A percentile compares a stretch with the other conserved stretches of the same genome.
These are phyloP conservation scores for Pharus latifolius DNA, from an alignment of 176 grass and related monocot species.

Conservation along the genomic window DNA sequence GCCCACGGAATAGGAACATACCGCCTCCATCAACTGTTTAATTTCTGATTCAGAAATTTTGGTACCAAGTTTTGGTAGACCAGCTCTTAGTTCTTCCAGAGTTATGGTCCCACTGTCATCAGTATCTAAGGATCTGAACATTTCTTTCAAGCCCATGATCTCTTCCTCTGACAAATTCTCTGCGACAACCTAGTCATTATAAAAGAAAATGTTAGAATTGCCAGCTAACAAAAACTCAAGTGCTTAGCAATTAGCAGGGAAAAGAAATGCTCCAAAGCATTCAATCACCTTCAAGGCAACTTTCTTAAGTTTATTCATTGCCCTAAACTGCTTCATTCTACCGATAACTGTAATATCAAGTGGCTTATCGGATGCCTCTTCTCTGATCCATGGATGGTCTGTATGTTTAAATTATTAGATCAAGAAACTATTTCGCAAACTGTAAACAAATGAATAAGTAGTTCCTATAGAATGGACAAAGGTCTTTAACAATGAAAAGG, in stretches of 20 bases:
- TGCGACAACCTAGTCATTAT: constrained; percentile 59
- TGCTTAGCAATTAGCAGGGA: neutral
- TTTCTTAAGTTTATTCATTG: constrained; percentile 99
- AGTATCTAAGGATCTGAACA: constrained; percentile 95
- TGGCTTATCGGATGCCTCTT: constrained; percentile 93
- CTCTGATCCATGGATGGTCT: constrained; percentile 97
- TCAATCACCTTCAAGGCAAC: constrained; percentile 83
- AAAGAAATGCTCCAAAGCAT: constrained; percentile 16
- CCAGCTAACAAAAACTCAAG: neutral
- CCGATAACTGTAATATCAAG: constrained; percentile 89
- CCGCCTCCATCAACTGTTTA: constrained; percentile 90
- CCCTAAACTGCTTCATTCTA: constrained; percentile 99
- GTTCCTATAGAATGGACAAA: neutral
- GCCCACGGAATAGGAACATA: constrained; percentile 35
- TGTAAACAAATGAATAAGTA: neutral
- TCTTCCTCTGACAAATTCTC: constrained; percentile 96
- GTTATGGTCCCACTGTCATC: constrained; percentile 98
- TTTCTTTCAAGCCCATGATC: constrained; percentile 93
- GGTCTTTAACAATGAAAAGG: neutral
- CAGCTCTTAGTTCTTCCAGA: constrained; percentile 91
- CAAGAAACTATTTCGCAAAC: neutral
- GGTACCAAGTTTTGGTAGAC: constrained; percentile 95
- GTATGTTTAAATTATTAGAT: constrained; percentile 38
- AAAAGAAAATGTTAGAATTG: constrained; percentile 1
- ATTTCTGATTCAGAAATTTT: constrained; percentile 98